Conservation (phyloP, 306 rosid genomes). For the Erythrophleum fordii region DNA sequence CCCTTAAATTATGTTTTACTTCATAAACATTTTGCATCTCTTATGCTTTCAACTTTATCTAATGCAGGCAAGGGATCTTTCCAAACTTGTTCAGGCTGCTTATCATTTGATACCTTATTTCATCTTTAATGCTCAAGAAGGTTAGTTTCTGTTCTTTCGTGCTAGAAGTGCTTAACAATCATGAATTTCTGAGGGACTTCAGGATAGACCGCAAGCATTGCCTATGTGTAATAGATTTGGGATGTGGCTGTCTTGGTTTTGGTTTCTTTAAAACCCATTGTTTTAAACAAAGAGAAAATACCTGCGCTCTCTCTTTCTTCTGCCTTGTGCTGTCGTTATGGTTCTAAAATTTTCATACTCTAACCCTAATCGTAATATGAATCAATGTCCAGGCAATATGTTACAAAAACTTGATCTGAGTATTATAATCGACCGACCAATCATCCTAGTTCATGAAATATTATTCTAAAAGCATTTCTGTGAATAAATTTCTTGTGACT, state of each 20-base stretch:
- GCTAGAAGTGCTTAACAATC: conserved; percentile 13
- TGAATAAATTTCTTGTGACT: background rate
- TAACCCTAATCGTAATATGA: background rate
- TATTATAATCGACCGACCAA: background rate
- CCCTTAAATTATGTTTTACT: conserved; percentile 13
- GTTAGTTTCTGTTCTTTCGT: conserved; percentile 44
- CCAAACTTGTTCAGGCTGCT: conserved; percentile 77
- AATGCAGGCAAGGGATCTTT: conserved; percentile 92
- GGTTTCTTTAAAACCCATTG: conserved; percentile 5
- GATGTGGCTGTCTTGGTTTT: conserved; percentile 16
- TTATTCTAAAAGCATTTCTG: background rate
- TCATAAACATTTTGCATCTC: conserved; percentile 19
- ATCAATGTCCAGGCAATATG: background rate
- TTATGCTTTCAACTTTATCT: conserved; percentile 30
- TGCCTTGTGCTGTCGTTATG: background rate
- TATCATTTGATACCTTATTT: conserved; percentile 91
- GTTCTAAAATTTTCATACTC: conserved; percentile 3
- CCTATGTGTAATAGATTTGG: background rate
- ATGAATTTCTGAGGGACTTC: conserved; percentile 17
- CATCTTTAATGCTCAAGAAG: conserved; percentile 93
- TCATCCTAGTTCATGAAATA: conserved; percentile 19
- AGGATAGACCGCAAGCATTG: background rate
- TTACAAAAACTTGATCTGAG: background rate
- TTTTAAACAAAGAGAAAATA: background rate
- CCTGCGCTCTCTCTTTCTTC: background rate